Base-by-base conservation (phyloP, 768 basidiomycete species). In the Symmetrospora coprosmae region DNA sequence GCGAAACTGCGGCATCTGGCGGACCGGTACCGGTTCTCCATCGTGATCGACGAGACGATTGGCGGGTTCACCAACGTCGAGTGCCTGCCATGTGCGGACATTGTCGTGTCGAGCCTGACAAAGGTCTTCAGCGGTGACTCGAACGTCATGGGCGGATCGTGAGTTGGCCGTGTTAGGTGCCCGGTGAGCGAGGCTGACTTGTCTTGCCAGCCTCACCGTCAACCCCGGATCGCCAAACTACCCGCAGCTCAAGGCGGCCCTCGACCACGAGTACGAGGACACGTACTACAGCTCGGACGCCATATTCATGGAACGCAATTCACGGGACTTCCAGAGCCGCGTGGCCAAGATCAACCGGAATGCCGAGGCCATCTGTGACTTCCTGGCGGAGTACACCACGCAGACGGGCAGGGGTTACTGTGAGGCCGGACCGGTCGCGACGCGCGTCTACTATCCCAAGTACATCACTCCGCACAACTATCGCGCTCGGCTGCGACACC, bases 81-180 rank as follows among this genome's bases (percentile, higher is more conserved):
- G 66, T 83, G 89, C 4, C 75, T 91, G 1, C 83, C 82, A 16
- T 86, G 81, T 62, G 85, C 83, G 8, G 92, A 97, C 70, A 79
- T 99, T 27, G 82, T 92, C 7, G 90, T 83, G 39, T 89, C 87
- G 67, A 91, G 88, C 74, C 73, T 96, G 68, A 84, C 86, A 21
- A 97, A 97, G 75, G 78, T 97, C 28, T 97, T 99, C 75, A 90
- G 87, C 64, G 92, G 92, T 1, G 84, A 86, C 53, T 80, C 83
- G 37, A 96, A 99, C 68, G 88, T 91, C 50, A 96, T 97, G 92
- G 92, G 92, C 43, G 92, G 92, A 69, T 87, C 86, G 92, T 92
- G 67, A 51, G 79, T 41, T 47, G 13, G 2, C 13, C 14, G 23
- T 13, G 35, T 45, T 47, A 23, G 11, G 2, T 37, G 3, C 16